Percentiles rank a stretch among this genome's conserved stretches.
Conservation (phyloP, 2,329 filamentous ascomycete genomes). For the Fusarium mangiferae region DNA sequence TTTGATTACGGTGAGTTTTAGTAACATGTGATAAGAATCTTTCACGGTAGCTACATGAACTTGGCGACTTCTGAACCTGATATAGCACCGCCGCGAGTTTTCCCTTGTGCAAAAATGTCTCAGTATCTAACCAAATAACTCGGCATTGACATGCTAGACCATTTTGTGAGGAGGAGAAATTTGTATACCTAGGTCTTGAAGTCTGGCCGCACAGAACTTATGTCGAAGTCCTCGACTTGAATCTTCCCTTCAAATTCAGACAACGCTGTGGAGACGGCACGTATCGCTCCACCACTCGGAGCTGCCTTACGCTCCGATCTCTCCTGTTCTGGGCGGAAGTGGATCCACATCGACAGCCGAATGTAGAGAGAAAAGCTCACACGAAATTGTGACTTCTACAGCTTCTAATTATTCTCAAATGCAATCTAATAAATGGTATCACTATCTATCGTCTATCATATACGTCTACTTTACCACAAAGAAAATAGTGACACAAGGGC, state of each 20-base stretch:
- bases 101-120: rapidly evolving
- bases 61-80: rapidly evolving
- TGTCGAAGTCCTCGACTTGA: too few relatives aligned
- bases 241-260: background rate
- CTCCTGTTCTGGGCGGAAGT: rapidly evolving
- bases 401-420: background rate
- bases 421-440: slow-evolving; percentile 11
- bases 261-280: rapidly evolving
- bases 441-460: slow-evolving; percentile 10
- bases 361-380: background rate
- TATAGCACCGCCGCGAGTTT: background rate
- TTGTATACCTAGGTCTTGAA: too few relatives aligned
- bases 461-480: slow-evolving; percentile 13
- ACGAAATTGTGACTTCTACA: rapidly evolving
- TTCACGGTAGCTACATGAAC: rapidly evolving
- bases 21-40: rapidly evolving
- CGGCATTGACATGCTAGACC: rapidly evolving
- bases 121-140: rapidly evolving
- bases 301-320: background rate
- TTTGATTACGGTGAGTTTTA: rapidly evolving
- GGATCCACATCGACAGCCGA: background rate
- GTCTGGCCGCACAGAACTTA: too few relatives aligned
- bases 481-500: background rate
- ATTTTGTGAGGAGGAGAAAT: too few relatives aligned
- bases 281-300: background rate